Base-by-base conservation (phyloP, 164 flowering plant genomes). In the Magnolia changhungtana region DNA sequence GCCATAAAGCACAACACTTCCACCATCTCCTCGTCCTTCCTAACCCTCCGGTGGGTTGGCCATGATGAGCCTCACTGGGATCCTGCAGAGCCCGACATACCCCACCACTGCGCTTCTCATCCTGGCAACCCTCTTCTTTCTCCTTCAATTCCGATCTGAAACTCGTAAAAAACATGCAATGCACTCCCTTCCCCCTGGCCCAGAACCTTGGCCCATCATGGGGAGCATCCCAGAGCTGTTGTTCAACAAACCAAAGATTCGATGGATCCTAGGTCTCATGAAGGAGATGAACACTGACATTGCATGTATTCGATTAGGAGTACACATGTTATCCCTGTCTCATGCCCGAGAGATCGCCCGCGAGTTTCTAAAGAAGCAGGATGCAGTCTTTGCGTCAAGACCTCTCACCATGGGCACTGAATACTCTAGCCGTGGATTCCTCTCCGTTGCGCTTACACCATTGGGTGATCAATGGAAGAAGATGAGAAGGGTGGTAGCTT, bases 401-500 rank as follows among this genome's bases (percentile, higher is more conserved):
- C 85, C 87, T 2, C 21, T 61, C 10, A 69, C 83, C 4, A 79
- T 84, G 85, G 78, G 72, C 0, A 78, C 81, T 0, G 74, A 80
- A 13, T 76, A 75, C 49, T 50, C 78, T 1, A 86, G 86, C 63
- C 76, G 79, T 8, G 85, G 82, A 2, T 86, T 75, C 69, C 50
- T 77, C 24, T 67, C 81, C 0, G 63, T 76, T 4, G 88, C 74
- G 4, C 59, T 77, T 0, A 59, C 78, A 0, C 86, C 86, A 0
- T 51, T 20, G 63, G 88, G 85, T 0, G 82, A 82, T 4, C 88
- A 85, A 11, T 82, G 84, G 86, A 80, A 83, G 84, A 85, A 83
- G 65, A 85, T 83, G 86, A 80, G 83, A 49, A 73, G 77, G 27
- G 77, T 85, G 7, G 64, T 83, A 11, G 76, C 82, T 1, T 77